A percentile compares a stretch with the other conserved stretches of the same genome.
Evolutionary conservation across 306 rosid species (phyloP).

Genomic region (Vachellia collinsii): DNA sequence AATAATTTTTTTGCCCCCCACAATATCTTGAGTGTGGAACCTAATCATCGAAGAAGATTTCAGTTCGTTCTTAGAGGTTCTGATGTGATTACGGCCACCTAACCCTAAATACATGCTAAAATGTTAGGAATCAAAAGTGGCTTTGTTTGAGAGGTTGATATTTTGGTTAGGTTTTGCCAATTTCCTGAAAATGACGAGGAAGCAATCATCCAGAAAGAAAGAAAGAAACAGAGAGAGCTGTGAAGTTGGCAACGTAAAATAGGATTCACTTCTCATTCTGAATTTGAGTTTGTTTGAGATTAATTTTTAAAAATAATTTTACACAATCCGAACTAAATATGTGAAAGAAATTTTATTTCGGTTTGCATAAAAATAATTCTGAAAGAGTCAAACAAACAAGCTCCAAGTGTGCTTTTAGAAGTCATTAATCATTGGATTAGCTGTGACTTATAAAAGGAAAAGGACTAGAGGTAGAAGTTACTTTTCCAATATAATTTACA

Average conservation of each 20-base stretch:
- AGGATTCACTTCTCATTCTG: not conserved
- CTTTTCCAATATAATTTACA: too few relatives aligned
- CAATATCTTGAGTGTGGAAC: not conserved
- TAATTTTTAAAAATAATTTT: too few relatives aligned
- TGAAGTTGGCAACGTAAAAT: not conserved
- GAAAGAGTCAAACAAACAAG: too few relatives aligned
- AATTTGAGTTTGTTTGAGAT: too few relatives aligned
- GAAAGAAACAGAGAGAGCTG: not conserved
- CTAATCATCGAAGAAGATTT: not conserved
- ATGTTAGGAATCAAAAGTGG: not conserved
- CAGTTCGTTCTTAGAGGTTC: not conserved
- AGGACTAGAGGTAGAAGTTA: too few relatives aligned
- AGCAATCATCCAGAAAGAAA: not conserved
- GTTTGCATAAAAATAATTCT: too few relatives aligned
- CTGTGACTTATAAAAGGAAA: too few relatives aligned
- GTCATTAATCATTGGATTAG: too few relatives aligned
- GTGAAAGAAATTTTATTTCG: too few relatives aligned
- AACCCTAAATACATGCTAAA: not conserved
- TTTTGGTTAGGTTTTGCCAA: not conserved
- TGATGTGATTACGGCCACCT: not conserved
- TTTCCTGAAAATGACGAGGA: not conserved
- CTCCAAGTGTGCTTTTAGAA: too few relatives aligned
- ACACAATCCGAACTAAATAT: too few relatives aligned
- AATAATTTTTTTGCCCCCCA: not conserved
- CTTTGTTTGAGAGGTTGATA: not conserved